Evolutionary conservation across 1,284 basidiomycete genomes (phyloP), one percentile per base, ranked within the genome.

Genomic region (Pascua guehoae): DNA sequence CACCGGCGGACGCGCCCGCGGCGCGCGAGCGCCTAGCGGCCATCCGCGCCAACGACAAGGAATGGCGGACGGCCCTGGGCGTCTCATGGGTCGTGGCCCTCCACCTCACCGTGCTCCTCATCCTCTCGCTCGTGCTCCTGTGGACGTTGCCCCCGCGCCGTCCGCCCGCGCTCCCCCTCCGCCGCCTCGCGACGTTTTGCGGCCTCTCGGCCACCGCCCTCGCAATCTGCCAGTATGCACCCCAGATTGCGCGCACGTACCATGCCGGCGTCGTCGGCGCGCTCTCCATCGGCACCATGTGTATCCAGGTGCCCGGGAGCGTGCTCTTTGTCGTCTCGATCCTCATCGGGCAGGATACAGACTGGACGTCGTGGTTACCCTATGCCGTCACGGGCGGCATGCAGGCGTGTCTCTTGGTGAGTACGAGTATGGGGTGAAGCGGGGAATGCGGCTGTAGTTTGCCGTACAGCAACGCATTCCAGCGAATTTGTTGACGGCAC

Each of bases 271-370:
- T 94, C 8, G 94, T 98, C 9, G 94, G 93, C 11, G 91, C 92
- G 1, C 80, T 98, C 18, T 93, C 88, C 66, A 88, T 98, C 62
- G 87, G 87, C 2, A 96, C 91, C 84, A 97, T 98, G 95, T 52
- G 63, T 47, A 88, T 98, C 18, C 94, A 98, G 77, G 91, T 87
- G 8, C 95, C 95, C 0, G 95, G 95, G 2, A 88, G 89, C 1
- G 81, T 91, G 17, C 75, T 93, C 41, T 97, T 98, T 84, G 88
- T 93, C 12, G 72, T 88, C 42, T 91, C 88, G 60, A 88, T 96
- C 61, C 88, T 86, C 10, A 74, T 89, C n/a, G 78, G 86, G 81
- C 84, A 66, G 12, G 88, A 88, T 0, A 91, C 89, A 0, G 85
- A 92, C 68, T 93, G 89, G 90, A 91, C 89, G 4, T 87, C 85